These are phyloP conservation scores for Chlorella variabilis DNA, from an alignment of 163 green algal genomes.

Conservation along the genomic window DNA sequence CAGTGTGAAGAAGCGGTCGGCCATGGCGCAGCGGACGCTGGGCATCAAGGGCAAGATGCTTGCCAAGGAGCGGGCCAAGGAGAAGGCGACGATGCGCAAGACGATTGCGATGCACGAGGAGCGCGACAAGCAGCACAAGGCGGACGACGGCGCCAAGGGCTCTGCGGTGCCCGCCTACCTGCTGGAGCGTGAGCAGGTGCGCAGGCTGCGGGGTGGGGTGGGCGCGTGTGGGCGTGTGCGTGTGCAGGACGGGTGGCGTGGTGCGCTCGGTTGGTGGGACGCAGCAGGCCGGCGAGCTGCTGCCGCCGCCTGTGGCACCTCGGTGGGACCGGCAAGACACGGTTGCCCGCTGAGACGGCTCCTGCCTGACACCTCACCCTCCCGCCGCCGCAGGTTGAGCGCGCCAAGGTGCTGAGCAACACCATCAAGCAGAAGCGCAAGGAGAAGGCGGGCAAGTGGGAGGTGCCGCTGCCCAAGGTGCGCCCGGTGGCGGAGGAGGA, in stretches of 20 bases:
- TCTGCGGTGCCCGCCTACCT: constrained; percentile 97
- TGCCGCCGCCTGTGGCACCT: too few relatives aligned
- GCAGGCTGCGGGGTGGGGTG: not conserved
- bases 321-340: too few relatives aligned
- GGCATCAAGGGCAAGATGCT: constrained; percentile 99
- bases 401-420: constrained; percentile 98
- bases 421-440: constrained; percentile 99
- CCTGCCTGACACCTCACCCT: too few relatives aligned
- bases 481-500: constrained; percentile 98
- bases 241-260: too few relatives aligned
- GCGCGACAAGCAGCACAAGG: constrained; percentile 93
- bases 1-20: constrained; percentile 73
- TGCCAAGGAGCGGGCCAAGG: constrained; percentile 96
- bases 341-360: too few relatives aligned
- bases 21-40: constrained; percentile 84
- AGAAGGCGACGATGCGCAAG: constrained; percentile 99
- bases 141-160: constrained; percentile 86
- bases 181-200: constrained; percentile 96
- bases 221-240: not conserved
- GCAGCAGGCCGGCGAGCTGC: too few relatives aligned
- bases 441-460: constrained; percentile 99
- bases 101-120: constrained; percentile 92
- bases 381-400: constrained; percentile 75
- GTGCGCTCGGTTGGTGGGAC: too few relatives aligned
- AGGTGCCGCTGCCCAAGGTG: constrained; percentile 99